These are phyloP conservation scores for Epithele typhae DNA, from an alignment of 768 basidiomycete genomes.

Conservation along the genomic window DNA sequence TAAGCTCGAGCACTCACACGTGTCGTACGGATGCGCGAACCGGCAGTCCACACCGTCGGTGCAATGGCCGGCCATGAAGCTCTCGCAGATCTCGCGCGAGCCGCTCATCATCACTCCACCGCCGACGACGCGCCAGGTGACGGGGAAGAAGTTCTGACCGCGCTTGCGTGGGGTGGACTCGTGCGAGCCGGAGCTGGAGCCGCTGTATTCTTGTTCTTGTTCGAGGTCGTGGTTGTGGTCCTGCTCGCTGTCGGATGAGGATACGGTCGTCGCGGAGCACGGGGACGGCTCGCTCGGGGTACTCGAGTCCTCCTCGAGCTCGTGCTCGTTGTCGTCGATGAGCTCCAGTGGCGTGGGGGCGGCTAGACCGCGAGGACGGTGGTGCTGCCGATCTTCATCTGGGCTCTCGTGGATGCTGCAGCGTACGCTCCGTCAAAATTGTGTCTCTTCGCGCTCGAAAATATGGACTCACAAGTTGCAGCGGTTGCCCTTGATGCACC, in stretches of 20 bases:
- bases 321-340: conserved; percentile 5
- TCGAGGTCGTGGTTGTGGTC: neutral
- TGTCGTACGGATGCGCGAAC: conserved; percentile 22
- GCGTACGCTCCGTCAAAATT: neutral
- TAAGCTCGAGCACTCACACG: conserved; percentile 4
- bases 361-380: neutral
- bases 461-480: conserved; percentile 13
- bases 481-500: conserved; percentile 17
- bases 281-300: neutral
- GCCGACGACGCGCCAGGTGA: conserved; percentile 74
- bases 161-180: conserved; percentile 27
- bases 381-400: neutral
- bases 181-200: too few species aligned
- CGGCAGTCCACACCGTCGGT: conserved; percentile 24
- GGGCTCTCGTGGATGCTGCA: conserved; percentile 8
- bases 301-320: conserved; percentile 4
- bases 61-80: conserved; percentile 24
- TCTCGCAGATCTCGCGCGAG: conserved; percentile 22
- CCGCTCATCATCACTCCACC: conserved; percentile 70
- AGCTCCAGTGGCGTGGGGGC: neutral
- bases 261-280: neutral
- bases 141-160: conserved; percentile 49
- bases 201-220: neutral
- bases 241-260: neutral
- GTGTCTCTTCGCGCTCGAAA: too few species aligned